A percentile compares a stretch with the other conserved stretches of the same genome.
phyloP scores from a whole-genome alignment of 768 basidiomycete species.

The Fibroporia radiculosa region DNA sequence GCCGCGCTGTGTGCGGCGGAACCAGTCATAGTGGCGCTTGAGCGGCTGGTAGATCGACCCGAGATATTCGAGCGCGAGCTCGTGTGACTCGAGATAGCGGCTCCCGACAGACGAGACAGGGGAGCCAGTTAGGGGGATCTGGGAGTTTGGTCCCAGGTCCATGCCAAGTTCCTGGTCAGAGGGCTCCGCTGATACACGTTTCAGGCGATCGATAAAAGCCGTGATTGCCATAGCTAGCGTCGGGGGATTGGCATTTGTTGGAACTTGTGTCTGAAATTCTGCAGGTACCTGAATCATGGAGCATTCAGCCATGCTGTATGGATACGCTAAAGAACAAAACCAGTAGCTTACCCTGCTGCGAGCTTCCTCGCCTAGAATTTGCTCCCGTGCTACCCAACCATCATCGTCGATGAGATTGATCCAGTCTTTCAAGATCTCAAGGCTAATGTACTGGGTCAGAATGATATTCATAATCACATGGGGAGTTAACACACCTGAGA shows the following conservation, averaged over 20 bases:
- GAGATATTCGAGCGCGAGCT: conserved; percentile 60
- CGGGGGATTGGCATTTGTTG: conserved; percentile 91
- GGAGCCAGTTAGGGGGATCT: conserved; percentile 38
- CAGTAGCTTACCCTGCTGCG: conserved; percentile 73
- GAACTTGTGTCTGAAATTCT: conserved; percentile 91
- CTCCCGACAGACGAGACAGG: conserved; percentile 18
- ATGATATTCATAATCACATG: not conserved
- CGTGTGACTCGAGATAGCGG: conserved; percentile 47
- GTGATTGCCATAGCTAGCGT: conserved; percentile 93
- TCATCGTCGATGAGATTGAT: conserved; percentile 85
- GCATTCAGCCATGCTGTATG: too few relatives aligned
- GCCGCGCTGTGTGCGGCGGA: conserved; percentile 87
- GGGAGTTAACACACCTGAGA: conserved; percentile 42
- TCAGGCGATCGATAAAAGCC: conserved; percentile 76
- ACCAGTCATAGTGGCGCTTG: conserved; percentile 93
- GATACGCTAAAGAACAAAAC: too few relatives aligned
- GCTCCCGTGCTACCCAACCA: conserved; percentile 95
- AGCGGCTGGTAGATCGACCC: conserved; percentile 76
- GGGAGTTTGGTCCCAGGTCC: conserved; percentile 39
- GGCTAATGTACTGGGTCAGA: conserved; percentile 31
- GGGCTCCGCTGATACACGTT: conserved; percentile 33
- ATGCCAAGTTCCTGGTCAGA: conserved; percentile 61
- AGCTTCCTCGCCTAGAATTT: conserved; percentile 95
- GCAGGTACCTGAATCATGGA: conserved; percentile 65
- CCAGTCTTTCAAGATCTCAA: conserved; percentile 89